phyloP scores from a whole-genome alignment of 176 grass and related monocot species.

The Carex scoparia region DNA sequence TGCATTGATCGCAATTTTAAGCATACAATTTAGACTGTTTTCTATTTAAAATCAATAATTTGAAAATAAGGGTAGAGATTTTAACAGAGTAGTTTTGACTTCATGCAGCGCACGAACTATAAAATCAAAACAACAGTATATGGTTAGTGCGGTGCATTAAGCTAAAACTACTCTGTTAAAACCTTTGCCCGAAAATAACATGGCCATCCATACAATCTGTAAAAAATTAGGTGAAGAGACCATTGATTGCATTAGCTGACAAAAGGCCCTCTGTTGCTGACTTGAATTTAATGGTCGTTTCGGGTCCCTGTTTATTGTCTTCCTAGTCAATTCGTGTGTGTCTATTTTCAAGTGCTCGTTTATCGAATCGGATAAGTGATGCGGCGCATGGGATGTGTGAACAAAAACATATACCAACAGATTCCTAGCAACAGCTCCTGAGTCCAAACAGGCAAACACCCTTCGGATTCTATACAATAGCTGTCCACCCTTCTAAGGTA shows the following conservation, averaged over 20 bases:
- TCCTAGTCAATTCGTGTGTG: neutral
- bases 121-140: too few relatives aligned
- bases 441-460: neutral
- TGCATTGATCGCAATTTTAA: too few relatives aligned
- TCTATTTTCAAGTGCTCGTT: neutral
- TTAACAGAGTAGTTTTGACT: too few relatives aligned
- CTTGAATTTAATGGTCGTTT: neutral
- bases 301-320: neutral
- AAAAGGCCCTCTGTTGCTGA: neutral
- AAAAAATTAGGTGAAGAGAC: neutral
- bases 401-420: neutral
- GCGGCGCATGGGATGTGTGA: slow-evolving; percentile 16
- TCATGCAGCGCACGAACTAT: too few relatives aligned
- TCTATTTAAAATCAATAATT: neutral
- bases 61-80: too few relatives aligned
- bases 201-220: neutral
- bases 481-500: neutral
- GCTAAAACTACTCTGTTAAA: too few relatives aligned
- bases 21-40: too few relatives aligned
- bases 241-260: neutral
- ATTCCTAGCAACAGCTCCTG: neutral
- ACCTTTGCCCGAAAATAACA: too few relatives aligned
- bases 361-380: neutral
- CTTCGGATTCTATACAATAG: neutral
- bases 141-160: too few relatives aligned